Evolutionary conservation across 2,329 filamentous ascomycete species (phyloP), one percentile per base, ranked within the genome.

Genomic region (Beauveria brongniartii): DNA sequence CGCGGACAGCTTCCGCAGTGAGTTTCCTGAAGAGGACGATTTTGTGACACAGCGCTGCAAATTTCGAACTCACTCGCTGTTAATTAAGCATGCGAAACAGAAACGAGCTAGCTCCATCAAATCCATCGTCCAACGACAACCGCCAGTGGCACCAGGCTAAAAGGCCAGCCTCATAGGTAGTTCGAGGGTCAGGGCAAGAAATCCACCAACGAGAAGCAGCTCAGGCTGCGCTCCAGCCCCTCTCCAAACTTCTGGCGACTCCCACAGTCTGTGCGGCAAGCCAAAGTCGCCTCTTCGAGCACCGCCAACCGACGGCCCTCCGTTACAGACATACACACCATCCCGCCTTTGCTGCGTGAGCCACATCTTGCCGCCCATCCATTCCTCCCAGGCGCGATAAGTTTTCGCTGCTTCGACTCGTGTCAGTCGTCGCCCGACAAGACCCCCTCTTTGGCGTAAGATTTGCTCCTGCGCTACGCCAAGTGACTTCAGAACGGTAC

Each of bases 301-400:
- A 22, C 55, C 55, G 37, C 55, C 46, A 47, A 41, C 55, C 55
- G 46, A 58, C 46, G 34, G 55, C 22, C 55, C 55, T 58, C 30
- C 43, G 55, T 58, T 51, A 51, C 55, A 58, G 55, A 51, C 55
- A 58, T 58, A 58, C 55, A 30, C 46, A 43, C 51, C 55, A 51
- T 50, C 46, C 28, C 18, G 48, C 46, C 46, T n/a, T 30, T 43
- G 20, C 24, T 55, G n/a, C 50, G 22, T 43, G 40, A 18, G 37
- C 54, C 34, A 40, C 53, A 55, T 18, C 46, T 51, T 41, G 55
- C 55, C 34, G 44, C 55, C n/a, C 55, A 48, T 57, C 55, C 55
- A 37, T 43, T n/a, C 20, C 16, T 44, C 46, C 46, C 55, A 40
- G 37, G 24, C 56, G 56, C 37, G 48, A 59, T 43, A 51, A 41